phyloP scores from a whole-genome alignment of 1,284 basidiomycete species.

The Pisolithus thermaeus region DNA sequence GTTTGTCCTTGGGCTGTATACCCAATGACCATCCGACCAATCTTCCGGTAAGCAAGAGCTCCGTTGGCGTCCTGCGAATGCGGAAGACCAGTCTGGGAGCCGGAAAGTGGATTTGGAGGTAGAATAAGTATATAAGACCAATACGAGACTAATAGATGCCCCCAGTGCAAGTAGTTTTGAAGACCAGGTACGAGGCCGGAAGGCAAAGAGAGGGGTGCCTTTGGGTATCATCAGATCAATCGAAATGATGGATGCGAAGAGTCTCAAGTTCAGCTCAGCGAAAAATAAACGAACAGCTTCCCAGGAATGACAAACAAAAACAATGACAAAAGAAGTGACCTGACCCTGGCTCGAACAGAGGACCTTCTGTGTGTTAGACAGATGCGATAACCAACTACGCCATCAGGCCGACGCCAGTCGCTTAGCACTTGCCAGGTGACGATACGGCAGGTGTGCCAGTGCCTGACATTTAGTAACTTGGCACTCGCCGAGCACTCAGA shows the following conservation, averaged over 20 bases:
- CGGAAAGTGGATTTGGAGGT: slow-evolving; percentile 12
- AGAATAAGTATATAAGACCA: slow-evolving; percentile 22
- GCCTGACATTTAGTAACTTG: no score
- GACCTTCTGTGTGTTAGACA: slow-evolving; percentile 53
- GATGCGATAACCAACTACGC: slow-evolving; percentile 68
- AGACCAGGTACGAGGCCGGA: slow-evolving; percentile 19
- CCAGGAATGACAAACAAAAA: background rate
- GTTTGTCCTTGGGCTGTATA: slow-evolving; percentile 30
- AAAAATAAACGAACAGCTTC: background rate
- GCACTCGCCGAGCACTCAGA: no score
- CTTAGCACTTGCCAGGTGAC: no score
- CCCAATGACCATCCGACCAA: slow-evolving; percentile 42
- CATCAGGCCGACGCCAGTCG: slow-evolving; percentile 30
- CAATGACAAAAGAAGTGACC: slow-evolving; percentile 20
- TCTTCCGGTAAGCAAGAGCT: slow-evolving; percentile 36
- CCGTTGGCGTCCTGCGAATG: slow-evolving; percentile 21
- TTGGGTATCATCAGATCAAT: background rate
- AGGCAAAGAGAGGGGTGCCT: slow-evolving; percentile 4
- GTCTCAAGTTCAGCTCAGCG: background rate
- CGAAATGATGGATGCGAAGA: background rate
- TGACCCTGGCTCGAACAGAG: slow-evolving; percentile 42
- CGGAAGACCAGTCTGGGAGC: slow-evolving; percentile 16
- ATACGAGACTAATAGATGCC: slow-evolving; percentile 15
- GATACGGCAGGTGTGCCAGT: no score
- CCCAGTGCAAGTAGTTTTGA: slow-evolving; percentile 19